Conservation (phyloP, 2,329 filamentous ascomycete genomes). For the Coleophoma cylindrospora region DNA sequence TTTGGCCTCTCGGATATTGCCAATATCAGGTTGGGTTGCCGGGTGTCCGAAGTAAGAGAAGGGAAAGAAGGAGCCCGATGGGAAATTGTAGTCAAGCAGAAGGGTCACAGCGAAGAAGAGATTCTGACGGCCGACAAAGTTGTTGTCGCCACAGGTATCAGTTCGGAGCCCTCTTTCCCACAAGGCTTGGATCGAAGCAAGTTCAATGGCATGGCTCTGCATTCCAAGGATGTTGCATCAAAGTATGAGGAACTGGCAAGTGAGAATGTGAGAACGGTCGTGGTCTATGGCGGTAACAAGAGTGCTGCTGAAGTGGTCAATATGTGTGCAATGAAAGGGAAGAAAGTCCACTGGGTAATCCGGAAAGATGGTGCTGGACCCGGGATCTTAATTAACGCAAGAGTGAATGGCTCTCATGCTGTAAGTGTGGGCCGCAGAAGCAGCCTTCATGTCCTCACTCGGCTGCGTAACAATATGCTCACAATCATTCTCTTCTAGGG, state of each 20-base stretch:
- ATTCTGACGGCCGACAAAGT: slow-evolving; percentile 3
- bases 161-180: slow-evolving; percentile 8
- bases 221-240: slow-evolving; percentile 6
- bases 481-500: neutral
- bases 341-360: slow-evolving; percentile 14
- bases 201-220: slow-evolving; percentile 7
- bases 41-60: slow-evolving; percentile 28
- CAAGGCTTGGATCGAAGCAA: slow-evolving; percentile 1
- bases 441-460: neutral
- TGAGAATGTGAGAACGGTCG: slow-evolving; percentile 5
- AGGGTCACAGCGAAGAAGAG: neutral
- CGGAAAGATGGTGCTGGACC: slow-evolving; percentile 9
- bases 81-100: slow-evolving; percentile 3
- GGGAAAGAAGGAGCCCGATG: slow-evolving; percentile 1
- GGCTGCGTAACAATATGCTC: neutral
- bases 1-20: slow-evolving; percentile 3
- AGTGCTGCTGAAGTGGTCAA: slow-evolving; percentile 10
- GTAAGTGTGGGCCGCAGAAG: neutral
- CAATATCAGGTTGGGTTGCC: slow-evolving; percentile 29
- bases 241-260: slow-evolving; percentile 3
- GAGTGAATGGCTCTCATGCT: slow-evolving; percentile 2
- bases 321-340: slow-evolving; percentile 6
- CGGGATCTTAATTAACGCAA: slow-evolving; percentile 4
- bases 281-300: slow-evolving; percentile 13
- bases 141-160: slow-evolving; percentile 10